These are phyloP conservation scores for Talaromyces ruber DNA, from an alignment of 495 filamentous ascomycete genomes.

Conservation along the genomic window DNA sequence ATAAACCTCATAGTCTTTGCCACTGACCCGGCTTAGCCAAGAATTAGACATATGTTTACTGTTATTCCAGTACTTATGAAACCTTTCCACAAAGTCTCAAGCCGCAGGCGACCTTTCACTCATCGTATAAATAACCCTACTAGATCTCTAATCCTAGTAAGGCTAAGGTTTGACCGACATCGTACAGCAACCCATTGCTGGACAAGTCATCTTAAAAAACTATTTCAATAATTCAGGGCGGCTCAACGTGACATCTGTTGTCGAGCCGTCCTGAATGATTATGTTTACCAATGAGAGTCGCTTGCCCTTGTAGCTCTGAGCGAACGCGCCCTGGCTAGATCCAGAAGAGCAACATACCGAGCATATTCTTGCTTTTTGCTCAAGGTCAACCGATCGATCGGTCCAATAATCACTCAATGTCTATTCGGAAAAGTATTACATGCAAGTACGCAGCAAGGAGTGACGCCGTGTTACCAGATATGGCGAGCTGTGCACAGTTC, in stretches of 20 bases:
- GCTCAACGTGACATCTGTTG: too few species aligned
- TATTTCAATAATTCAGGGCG: too few species aligned
- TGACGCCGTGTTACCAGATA: neutral
- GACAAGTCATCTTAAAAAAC: too few species aligned
- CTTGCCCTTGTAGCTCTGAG: neutral
- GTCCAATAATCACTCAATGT: neutral
- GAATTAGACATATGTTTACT: too few species aligned
- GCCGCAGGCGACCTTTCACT: too few species aligned
- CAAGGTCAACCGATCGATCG: neutral
- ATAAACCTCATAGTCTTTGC: too few species aligned
- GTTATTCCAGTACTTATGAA: neutral
- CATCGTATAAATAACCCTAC: neutral
- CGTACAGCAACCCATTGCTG: neutral
- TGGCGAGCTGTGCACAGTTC: neutral
- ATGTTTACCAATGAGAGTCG: too few species aligned
- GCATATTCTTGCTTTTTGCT: neutral
- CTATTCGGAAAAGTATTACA: neutral
- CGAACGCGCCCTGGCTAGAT: neutral
- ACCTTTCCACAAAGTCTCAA: neutral
- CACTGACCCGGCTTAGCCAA: too few species aligned
- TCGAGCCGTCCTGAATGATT: too few species aligned
- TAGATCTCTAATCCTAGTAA: neutral
- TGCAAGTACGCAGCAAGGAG: neutral
- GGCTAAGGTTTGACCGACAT: neutral
- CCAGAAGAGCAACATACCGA: neutral